Conservation (phyloP, 495 filamentous ascomycete genomes). For the Amphirosellinia nigrospora region DNA sequence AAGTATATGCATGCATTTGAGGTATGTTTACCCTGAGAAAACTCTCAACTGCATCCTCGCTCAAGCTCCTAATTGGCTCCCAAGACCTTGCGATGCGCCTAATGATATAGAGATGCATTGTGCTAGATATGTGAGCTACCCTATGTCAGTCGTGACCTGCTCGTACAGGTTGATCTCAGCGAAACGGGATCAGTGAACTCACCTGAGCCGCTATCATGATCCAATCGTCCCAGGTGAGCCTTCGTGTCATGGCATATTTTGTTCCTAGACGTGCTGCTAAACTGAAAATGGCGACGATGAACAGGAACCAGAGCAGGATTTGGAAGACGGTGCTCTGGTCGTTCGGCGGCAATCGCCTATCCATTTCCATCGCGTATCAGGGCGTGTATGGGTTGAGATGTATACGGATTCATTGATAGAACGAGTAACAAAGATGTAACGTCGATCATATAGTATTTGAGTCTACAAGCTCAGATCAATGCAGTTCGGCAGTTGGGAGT, state of each 20-base stretch:
- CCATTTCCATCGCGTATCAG: slow-evolving; percentile 3
- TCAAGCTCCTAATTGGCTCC: slow-evolving; percentile 31
- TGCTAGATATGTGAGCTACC: slow-evolving; percentile 23
- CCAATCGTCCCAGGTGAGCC: slow-evolving; percentile 31
- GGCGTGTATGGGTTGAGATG: not conserved
- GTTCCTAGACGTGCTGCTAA: slow-evolving; percentile 32
- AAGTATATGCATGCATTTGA: not conserved
- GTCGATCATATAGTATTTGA: slow-evolving; percentile 13
- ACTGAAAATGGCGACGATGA: slow-evolving; percentile 31
- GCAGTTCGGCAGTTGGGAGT: not conserved
- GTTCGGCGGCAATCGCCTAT: not conserved
- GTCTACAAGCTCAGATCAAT: not conserved
- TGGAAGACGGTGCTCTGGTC: slow-evolving; percentile 25
- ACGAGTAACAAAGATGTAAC: not conserved
- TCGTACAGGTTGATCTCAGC: not conserved
- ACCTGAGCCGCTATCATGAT: slow-evolving; percentile 35
- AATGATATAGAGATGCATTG: slow-evolving; percentile 35
- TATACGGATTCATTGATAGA: not conserved
- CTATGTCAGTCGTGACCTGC: not conserved
- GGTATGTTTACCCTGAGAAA: slow-evolving; percentile 22
- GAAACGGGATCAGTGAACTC: not conserved
- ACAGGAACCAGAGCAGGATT: slow-evolving; percentile 32
- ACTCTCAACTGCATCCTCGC: slow-evolving; percentile 17
- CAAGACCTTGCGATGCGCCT: slow-evolving; percentile 35
- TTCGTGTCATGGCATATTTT: slow-evolving; percentile 33